phyloP scores from a whole-genome alignment of 2,329 filamentous ascomycete genomes.

The Fusarium sp. region DNA sequence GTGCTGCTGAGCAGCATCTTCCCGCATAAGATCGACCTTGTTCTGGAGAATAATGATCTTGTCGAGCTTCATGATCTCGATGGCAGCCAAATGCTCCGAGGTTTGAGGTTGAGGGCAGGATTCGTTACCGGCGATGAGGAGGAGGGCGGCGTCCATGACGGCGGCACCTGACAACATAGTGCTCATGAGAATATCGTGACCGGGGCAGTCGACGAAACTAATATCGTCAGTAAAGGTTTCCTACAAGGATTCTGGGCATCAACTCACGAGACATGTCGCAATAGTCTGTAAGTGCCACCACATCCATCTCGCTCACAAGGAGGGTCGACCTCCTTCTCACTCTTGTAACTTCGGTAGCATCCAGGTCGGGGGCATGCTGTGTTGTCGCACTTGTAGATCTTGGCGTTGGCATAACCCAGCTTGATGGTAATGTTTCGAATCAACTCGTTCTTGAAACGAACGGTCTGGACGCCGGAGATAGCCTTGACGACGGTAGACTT shows the following conservation, averaged over 20 bases:
- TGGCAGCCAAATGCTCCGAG: constrained; percentile 97
- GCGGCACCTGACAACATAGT: constrained; percentile 99
- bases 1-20: constrained; percentile 93
- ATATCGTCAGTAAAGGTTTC: constrained; percentile 37
- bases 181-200: constrained; percentile 99
- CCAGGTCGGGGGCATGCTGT: constrained; percentile 89
- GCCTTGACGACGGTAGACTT: constrained; percentile 99
- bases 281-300: constrained; percentile 84
- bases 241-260: background rate
- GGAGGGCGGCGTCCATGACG: constrained; percentile 98
- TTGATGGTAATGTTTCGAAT: constrained; percentile 99
- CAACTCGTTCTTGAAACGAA: constrained; percentile 99
- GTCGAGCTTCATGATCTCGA: constrained; percentile 99
- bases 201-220: constrained; percentile 97
- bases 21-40: constrained; percentile 98
- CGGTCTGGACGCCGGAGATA: constrained; percentile 98
- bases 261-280: constrained; percentile 92
- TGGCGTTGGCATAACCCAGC: constrained; percentile 98
- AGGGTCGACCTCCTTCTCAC: constrained; percentile 98
- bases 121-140: constrained; percentile 98
- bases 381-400: constrained; percentile 99
- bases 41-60: constrained; percentile 99
- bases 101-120: constrained; percentile 98
- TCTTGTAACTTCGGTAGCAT: constrained; percentile 98
- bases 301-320: constrained; percentile 96